A percentile compares a stretch with the other conserved stretches of the same genome.
Conservation (phyloP, 2,329 filamentous ascomycete genomes). For the Fusarium dlaminii region DNA sequence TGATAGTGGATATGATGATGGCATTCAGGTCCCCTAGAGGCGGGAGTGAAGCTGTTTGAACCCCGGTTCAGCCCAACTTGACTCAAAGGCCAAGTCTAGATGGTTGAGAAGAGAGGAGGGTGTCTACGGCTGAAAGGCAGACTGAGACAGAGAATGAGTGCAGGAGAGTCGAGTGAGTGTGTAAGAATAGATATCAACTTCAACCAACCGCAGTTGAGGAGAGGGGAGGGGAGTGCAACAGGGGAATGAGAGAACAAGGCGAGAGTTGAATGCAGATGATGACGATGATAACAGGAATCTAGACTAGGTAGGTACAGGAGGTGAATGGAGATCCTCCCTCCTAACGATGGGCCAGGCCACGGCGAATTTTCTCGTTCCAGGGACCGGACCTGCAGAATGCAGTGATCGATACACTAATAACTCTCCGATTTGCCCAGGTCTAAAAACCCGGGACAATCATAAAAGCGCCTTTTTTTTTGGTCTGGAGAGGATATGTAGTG, state of each 20-base stretch:
- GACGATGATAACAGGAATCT: slow-evolving; percentile 14
- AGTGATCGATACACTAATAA: slow-evolving; percentile 18
- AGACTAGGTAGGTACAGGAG: neutral
- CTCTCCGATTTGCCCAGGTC: slow-evolving; percentile 10
- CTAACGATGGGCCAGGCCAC: neutral
- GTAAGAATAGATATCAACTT: neutral
- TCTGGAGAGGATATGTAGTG: neutral
- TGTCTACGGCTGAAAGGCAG: neutral
- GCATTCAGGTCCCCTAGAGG: slow-evolving; percentile 14
- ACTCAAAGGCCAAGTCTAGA: neutral
- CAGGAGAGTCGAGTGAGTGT: neutral
- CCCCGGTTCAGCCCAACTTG: neutral
- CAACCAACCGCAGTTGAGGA: neutral
- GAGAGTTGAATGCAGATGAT: neutral
- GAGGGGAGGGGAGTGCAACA: neutral
- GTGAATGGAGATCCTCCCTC: neutral
- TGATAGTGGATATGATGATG: slow-evolving; percentile 30
- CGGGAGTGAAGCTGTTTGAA: neutral
- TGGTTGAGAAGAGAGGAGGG: neutral
- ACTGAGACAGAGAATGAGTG: slow-evolving; percentile 21
- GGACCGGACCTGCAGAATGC: slow-evolving; percentile 21
- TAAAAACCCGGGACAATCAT: slow-evolving; percentile 5
- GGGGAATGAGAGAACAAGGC: neutral
- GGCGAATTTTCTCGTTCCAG: slow-evolving; percentile 13
- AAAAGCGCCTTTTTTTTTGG: neutral